Base-by-base conservation (phyloP, 1,284 basidiomycete genomes). In the Bjerkandera adusta region DNA sequence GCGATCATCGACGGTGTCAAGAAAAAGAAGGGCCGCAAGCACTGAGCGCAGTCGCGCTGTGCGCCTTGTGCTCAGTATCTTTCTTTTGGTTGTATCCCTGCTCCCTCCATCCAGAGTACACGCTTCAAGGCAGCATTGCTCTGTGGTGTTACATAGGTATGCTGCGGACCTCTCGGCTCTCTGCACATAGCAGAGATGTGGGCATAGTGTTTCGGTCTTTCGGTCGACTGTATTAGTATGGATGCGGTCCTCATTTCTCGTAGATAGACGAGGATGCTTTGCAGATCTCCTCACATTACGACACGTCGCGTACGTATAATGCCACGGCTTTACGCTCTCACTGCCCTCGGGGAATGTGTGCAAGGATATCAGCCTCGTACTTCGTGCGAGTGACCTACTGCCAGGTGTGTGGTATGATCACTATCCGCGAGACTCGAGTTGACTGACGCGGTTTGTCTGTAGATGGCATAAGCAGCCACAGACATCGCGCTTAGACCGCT, bases 1-100 rank as follows among this genome's bases (percentile, higher is more conserved):
- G 81, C 77, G 1, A 68, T 78, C 38, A 66, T 83, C 42, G 71
- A 76, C 54, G 76, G 75, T 39, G 70, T 67, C 12, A 70, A 71
- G 57, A 84, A 75, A 70, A 81, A 76, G 68, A 81, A 75, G 61
- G 58, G 57, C 48, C 62, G 61, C 54, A 65, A 63, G 51, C 56
- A 62, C 43, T 57, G 55, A 38, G 34, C 20, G 12, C 36, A 24
- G 10, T 5, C 25, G 36, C 36, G 21, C 20, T 25, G 36, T 26
- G 36, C 36, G 22, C 36, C 11, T 15, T 8, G 21, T 30, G 27
- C 27, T 22, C n/a, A n/a, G n/a, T 20, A 18, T 4, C 36, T 38
- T 15, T 21, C 25, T 24, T 24, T 38, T 24, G 20, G 20, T 18
- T 24, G 36, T 22, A 5, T 11, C 36, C 15, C 36, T 24, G 15